Evolutionary conservation across 2,329 filamentous ascomycete genomes (phyloP).

Genomic region (Talaromyces sp.): DNA sequence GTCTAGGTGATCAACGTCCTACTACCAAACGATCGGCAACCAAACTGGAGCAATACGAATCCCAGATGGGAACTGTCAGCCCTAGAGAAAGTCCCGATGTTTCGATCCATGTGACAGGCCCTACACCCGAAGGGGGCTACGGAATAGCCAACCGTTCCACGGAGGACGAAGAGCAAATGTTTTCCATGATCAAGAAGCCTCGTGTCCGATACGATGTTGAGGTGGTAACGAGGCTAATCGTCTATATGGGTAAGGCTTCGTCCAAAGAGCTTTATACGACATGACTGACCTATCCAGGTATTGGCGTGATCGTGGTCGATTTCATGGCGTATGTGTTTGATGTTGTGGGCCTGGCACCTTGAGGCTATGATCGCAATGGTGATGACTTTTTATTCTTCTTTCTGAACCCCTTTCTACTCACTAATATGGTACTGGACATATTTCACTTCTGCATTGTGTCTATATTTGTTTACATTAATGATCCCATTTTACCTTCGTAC

Average conservation of each 20-base stretch:
- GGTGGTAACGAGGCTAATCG: slow-evolving; percentile 92
- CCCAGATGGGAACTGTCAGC: slow-evolving; percentile 68
- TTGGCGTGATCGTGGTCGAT: slow-evolving; percentile 76
- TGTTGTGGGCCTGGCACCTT: slow-evolving; percentile 50
- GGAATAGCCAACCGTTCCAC: slow-evolving; percentile 37
- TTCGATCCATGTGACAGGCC: slow-evolving; percentile 24
- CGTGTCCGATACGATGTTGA: slow-evolving; percentile 97
- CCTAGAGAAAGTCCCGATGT: slow-evolving; percentile 33
- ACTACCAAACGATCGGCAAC: slow-evolving; percentile 44
- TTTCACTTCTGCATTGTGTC: not conserved
- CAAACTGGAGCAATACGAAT: slow-evolving; percentile 63
- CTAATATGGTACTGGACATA: slow-evolving; percentile 7
- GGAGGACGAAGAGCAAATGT: slow-evolving; percentile 71
- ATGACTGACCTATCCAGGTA: slow-evolving; percentile 49
- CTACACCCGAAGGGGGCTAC: slow-evolving; percentile 24
- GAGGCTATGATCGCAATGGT: not conserved
- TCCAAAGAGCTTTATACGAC: not conserved
- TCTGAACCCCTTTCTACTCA: not conserved
- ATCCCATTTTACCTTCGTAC: not conserved
- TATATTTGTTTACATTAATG: not conserved
- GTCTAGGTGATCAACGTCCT: slow-evolving; percentile 3
- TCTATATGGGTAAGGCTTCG: slow-evolving; percentile 72
- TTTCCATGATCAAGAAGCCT: slow-evolving; percentile 77
- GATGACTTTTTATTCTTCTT: not conserved
- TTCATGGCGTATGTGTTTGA: slow-evolving; percentile 72